Evolutionary conservation across 2,329 filamentous ascomycete species (phyloP).

Genomic region (Colletotrichum karsti): DNA sequence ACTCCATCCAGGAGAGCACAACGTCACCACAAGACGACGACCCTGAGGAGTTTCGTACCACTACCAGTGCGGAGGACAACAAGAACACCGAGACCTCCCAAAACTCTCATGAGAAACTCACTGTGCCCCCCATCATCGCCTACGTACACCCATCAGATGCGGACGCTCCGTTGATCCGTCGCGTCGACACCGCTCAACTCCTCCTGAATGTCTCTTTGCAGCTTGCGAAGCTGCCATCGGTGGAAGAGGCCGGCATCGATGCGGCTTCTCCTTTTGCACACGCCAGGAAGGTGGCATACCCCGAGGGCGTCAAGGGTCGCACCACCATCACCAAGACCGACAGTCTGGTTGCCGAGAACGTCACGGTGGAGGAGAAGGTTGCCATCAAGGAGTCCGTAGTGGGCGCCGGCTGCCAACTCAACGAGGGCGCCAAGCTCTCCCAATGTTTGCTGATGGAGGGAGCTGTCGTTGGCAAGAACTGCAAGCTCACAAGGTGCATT

Average conservation of each 20-base stretch:
- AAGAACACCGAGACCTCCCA: constrained; percentile 9
- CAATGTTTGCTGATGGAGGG: constrained; percentile 94
- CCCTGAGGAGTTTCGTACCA: constrained; percentile 30
- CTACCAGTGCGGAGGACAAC: background rate
- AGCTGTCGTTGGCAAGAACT: constrained; percentile 83
- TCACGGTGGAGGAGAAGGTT: constrained; percentile 86
- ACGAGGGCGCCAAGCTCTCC: constrained; percentile 84
- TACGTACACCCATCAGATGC: constrained; percentile 75
- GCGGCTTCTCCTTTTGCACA: constrained; percentile 80
- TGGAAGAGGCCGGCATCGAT: constrained; percentile 68
- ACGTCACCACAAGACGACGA: constrained; percentile 34
- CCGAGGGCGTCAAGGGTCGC: constrained; percentile 80
- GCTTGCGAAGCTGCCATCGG: constrained; percentile 82
- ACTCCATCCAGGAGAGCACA: constrained; percentile 38
- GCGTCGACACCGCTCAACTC: constrained; percentile 87
- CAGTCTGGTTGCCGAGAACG: constrained; percentile 86
- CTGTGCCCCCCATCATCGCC: constrained; percentile 78
- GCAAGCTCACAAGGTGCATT: constrained; percentile 87
- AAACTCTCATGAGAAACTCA: constrained; percentile 34
- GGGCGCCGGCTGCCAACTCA: constrained; percentile 87
- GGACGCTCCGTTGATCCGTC: constrained; percentile 75
- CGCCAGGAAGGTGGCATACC: constrained; percentile 81
- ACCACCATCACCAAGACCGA: constrained; percentile 86
- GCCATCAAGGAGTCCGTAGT: constrained; percentile 94
- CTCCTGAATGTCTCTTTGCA: constrained; percentile 84